These are phyloP conservation scores for Xylariaceae sp. DNA, from an alignment of 2,329 filamentous ascomycete genomes.

Conservation along the genomic window DNA sequence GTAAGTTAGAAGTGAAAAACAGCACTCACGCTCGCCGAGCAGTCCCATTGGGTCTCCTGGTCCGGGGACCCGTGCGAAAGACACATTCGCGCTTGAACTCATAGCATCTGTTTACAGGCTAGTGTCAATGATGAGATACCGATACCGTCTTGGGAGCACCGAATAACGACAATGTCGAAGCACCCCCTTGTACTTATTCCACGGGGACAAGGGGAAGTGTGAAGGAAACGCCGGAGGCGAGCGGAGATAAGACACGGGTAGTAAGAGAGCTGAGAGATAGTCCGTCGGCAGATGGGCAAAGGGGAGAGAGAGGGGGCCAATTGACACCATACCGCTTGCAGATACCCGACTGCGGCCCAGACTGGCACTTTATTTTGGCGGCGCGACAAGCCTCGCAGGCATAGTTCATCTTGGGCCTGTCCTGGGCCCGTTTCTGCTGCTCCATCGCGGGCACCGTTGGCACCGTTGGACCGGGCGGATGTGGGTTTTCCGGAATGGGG, in stretches of 20 bases:
- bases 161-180: not conserved
- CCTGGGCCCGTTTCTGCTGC: slow-evolving; percentile 8
- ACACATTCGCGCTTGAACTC: slow-evolving; percentile 50
- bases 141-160: not conserved
- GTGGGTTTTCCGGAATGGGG: too few species aligned
- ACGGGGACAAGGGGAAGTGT: too few species aligned
- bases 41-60: slow-evolving; percentile 40
- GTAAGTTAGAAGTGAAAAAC: slow-evolving; percentile 1
- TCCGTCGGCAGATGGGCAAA: not conserved
- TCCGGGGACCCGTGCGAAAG: slow-evolving; percentile 46
- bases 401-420: slow-evolving; percentile 36
- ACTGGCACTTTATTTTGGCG: slow-evolving; percentile 50
- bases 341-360: slow-evolving; percentile 42
- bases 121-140: not conserved
- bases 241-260: too few species aligned
- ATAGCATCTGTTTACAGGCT: slow-evolving; percentile 39
- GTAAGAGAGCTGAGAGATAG: not conserved
- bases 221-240: not conserved
- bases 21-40: slow-evolving; percentile 36
- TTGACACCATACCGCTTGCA: slow-evolving; percentile 43
- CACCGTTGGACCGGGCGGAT: too few species aligned
- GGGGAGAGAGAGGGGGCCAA: not conserved
- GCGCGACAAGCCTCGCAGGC: slow-evolving; percentile 51
- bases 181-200: too few species aligned
- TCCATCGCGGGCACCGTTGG: slow-evolving; percentile 8